Base-by-base conservation (phyloP, 1,139 yeast genomes). In the Lodderomyces parapsilosis region DNA sequence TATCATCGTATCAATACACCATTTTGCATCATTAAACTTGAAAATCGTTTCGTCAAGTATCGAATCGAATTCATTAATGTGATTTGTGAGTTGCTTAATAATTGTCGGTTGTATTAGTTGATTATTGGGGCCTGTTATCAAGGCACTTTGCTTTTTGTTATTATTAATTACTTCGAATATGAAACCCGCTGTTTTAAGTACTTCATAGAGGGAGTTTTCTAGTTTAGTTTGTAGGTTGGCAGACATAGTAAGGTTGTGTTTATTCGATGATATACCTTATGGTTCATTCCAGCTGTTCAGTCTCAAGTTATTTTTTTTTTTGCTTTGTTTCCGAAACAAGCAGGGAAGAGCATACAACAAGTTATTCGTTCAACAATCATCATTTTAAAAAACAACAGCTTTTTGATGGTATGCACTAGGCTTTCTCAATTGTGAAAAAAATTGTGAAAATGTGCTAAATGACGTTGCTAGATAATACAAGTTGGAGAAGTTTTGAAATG, bases 1-100 rank as follows among this genome's bases (percentile, higher is more conserved):
- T 28, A 73, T 56, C 48, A 73, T 72, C 47, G 68, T 71, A 44
- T 66, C 76, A 7, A 73, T 59, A 47, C 77, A 72, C 78, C 78
- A 73, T 38, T 61, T 58, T 6, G 76, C 71, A 45, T 73, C 78
- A 49, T 72, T 71, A 50, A 72, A 67, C 49, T 71, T 72, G 44
- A 64, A 56, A 6, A 69, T 58, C 1, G 78, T 70, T 13, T 73
- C 78, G 51, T 73, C 78, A 13, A 73, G 58, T 34, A 71, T 62
- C 40, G 65, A 75, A 49, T 73, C 77, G 46, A 73, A 72, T 41
- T 62, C 63, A 38, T 59, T 51, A n/a, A 73, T 62, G 48, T 66
- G 66, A 42, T 54, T 56, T 11, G 68, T 58, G 13, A 73, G 57
- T 49, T 70, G 76, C n/a, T 65, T 58, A n/a, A 70, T 63, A 13